Evolutionary conservation across 305 asterid species (phyloP).

Genomic region (Rubia tinctorum): DNA sequence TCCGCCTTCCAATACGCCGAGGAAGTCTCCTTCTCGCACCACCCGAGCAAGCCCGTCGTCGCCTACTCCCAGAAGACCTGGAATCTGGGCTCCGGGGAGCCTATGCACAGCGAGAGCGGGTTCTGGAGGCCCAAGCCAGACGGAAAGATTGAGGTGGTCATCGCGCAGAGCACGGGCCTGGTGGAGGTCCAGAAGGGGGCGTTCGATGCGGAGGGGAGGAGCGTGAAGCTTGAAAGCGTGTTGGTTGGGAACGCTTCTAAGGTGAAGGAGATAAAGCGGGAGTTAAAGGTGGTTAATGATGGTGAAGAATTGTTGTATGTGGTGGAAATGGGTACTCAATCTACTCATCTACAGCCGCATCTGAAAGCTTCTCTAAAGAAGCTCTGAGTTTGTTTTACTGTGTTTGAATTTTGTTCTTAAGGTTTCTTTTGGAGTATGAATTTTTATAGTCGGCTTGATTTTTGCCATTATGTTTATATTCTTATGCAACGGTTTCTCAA

Average conservation of each 20-base stretch:
- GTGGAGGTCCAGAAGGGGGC: constrained; percentile 73
- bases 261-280: constrained; percentile 59
- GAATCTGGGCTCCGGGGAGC: constrained; percentile 53
- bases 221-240: constrained; percentile 44
- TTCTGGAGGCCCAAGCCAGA: constrained; percentile 62
- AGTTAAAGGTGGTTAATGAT: constrained; percentile 41
- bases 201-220: constrained; percentile 35
- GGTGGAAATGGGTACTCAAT: constrained; percentile 57
- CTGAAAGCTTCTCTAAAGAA: constrained; percentile 54
- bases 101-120: constrained; percentile 77
- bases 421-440: too few relatives aligned
- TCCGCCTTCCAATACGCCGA: constrained; percentile 58
- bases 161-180: constrained; percentile 79
- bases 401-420: too few relatives aligned
- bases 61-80: constrained; percentile 65
- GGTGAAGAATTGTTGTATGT: constrained; percentile 42
- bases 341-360: constrained; percentile 45
- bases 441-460: too few relatives aligned
- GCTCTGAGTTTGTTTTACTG: constrained; percentile 21
- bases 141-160: constrained; percentile 59
- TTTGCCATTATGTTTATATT: too few relatives aligned
- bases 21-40: constrained; percentile 49
- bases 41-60: constrained; percentile 59
- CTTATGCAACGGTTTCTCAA: too few relatives aligned
- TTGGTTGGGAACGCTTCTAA: constrained; percentile 66